Base-by-base conservation (phyloP, 805 yeast genomes). In the Schwanniomyces occidentalis region DNA sequence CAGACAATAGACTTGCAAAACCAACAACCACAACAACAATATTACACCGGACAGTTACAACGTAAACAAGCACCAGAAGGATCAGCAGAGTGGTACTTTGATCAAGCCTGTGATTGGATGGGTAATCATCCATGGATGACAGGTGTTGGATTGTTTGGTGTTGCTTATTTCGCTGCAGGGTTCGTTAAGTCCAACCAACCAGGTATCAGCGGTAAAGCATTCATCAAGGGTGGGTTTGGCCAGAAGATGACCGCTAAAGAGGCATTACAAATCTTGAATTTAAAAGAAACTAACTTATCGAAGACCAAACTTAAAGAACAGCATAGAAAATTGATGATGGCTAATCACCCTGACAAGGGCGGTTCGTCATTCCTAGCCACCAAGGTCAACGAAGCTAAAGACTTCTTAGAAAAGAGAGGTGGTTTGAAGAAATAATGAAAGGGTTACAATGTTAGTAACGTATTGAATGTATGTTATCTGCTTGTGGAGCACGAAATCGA, bases 261-360 rank as follows among this genome's bases (percentile, higher is more conserved):
- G 57, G 97, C 97, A 3, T 71, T 89, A 41, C 89, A 78, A 54
- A 85, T 91, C 19, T 74, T 91, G 48, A 85, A 83, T 51, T 67
- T 89, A 49, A 80, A 76, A 45, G 93, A 85, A 56, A 68, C 78
- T 23, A 78, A 74, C 15, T 62, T 80, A 52, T 70, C 76, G 26
- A 79, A 76, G 59, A 74, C 80, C 40, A 80, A 73, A 50, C 69
- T 89, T 51, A 83, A 84, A 54, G 88, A 82, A 42, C 81, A 80
- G 40, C 96, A 90, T 56, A 77, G 96, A 63, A 71, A 71, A 49
- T 82, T 89, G 51, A 85, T 90, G 93, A 63, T 87, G 62, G 76
- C 84, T 32, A 90, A 90, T 58, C 97, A 90, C 56, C 97, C 97
- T 8, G 97, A 90, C 66, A 85, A 81, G 56, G 96, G 96, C 21